A percentile compares a stretch with the other conserved stretches of the same genome.
These are phyloP conservation scores for Mariannaea sp. DNA, from an alignment of 2,329 filamentous ascomycete genomes.

Conservation along the genomic window DNA sequence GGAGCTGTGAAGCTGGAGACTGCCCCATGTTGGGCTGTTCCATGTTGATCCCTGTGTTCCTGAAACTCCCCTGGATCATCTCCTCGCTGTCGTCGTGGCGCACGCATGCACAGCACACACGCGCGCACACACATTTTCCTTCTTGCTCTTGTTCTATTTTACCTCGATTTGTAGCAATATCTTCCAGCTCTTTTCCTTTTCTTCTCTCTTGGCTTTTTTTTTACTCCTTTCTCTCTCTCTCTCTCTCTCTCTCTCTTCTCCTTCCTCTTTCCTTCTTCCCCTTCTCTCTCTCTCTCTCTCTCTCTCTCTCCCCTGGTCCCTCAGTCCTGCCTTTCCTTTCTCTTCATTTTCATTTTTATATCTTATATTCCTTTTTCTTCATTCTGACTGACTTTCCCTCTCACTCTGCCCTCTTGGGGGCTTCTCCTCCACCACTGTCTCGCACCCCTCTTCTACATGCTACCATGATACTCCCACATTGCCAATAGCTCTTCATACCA, in stretches of 20 bases:
- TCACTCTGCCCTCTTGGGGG: too few relatives aligned
- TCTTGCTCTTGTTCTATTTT: conserved; percentile 5
- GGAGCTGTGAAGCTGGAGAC: conserved; percentile 8
- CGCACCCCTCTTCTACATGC: neutral
- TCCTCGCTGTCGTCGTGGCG: conserved; percentile 10
- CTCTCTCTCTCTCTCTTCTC: conserved; percentile 9
- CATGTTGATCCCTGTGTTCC: conserved; percentile 37
- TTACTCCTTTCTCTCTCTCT: conserved; percentile 4
- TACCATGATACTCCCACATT: neutral
- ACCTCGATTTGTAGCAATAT: too few relatives aligned
- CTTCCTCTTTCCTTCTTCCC: conserved; percentile 15
- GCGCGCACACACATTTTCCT: conserved; percentile 4
- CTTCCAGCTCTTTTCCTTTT: conserved; percentile 13
- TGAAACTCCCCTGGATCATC: conserved; percentile 38
- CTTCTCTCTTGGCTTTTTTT: conserved; percentile 15
- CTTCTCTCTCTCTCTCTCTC: conserved; percentile 13
- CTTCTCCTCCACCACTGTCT: neutral
- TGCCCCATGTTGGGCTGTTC: conserved; percentile 23
- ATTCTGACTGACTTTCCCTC: too few relatives aligned
- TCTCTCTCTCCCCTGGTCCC: conserved; percentile 10
- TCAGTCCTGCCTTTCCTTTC: too few relatives aligned
- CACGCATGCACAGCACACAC: conserved; percentile 3
- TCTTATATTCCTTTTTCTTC: conserved; percentile 10
- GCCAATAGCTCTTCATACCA: neutral
- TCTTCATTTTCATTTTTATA: too few relatives aligned